Evolutionary conservation across 306 rosid genomes (phyloP).

Genomic region (Castanea mollissima): DNA sequence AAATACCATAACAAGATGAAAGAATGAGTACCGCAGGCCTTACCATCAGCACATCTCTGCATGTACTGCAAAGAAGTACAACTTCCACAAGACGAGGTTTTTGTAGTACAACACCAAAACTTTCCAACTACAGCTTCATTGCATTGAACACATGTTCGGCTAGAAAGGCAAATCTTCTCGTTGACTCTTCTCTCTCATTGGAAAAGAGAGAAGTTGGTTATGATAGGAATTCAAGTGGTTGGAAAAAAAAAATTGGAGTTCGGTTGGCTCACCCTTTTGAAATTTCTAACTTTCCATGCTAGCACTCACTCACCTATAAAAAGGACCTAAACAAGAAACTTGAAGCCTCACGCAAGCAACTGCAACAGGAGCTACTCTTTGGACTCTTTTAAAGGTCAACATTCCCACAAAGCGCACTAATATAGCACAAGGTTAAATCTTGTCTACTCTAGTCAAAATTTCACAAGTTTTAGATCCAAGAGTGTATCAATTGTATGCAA

Average conservation of each 20-base stretch:
- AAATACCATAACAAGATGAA: not conserved
- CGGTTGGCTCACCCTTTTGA: too few relatives aligned
- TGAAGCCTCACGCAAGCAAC: not conserved
- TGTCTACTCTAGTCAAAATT: too few relatives aligned
- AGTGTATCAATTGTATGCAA: too few relatives aligned
- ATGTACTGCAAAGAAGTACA: constrained; percentile 46
- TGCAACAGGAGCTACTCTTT: not conserved
- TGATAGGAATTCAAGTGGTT: not conserved
- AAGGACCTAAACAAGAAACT: not conserved
- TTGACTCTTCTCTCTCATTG: constrained; percentile 1
- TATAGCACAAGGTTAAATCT: too few relatives aligned
- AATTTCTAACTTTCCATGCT: too few relatives aligned
- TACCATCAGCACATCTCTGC: not conserved
- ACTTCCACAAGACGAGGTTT: constrained; percentile 18
- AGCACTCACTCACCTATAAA: too few relatives aligned
- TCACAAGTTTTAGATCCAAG: too few relatives aligned
- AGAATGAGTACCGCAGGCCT: not conserved
- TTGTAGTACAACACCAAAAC: constrained; percentile 41
- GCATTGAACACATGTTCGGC: constrained; percentile 11
- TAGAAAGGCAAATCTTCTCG: not conserved
- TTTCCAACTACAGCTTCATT: constrained; percentile 3
- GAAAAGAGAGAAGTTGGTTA: not conserved
- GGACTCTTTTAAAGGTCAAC: not conserved
- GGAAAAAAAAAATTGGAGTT: not conserved
- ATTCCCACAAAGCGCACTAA: not conserved